Evolutionary conservation across 257 asterid species (phyloP).

Genomic region (Henckelia pumila): DNA sequence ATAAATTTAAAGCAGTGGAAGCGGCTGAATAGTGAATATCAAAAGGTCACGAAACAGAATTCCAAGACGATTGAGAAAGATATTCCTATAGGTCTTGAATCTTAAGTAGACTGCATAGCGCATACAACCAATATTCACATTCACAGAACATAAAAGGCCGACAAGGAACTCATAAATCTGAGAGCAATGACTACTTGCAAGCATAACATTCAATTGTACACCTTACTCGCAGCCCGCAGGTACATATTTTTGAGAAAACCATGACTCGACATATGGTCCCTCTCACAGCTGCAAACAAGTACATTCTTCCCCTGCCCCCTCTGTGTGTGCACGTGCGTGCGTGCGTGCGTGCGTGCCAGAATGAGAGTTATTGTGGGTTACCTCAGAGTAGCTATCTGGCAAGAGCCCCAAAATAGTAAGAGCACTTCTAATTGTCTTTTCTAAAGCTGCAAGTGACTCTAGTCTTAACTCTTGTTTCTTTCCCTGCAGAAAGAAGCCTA

Average conservation of each 20-base stretch:
- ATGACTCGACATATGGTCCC: conserved; percentile 3
- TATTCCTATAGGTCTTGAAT: not conserved
- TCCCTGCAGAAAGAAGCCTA: conserved; percentile 57
- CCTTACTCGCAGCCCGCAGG: not conserved
- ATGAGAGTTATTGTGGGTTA: conserved; percentile 21
- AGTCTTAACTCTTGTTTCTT: conserved; percentile 72
- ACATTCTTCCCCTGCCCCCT: not conserved
- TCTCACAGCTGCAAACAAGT: not conserved
- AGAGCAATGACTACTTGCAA: conserved; percentile 3
- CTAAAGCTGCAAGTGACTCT: conserved; percentile 78
- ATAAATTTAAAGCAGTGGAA: not conserved
- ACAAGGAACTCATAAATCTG: not conserved
- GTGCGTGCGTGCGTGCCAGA: not conserved
- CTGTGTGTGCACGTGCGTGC: not conserved
- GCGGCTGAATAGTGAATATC: not conserved
- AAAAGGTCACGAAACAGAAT: not conserved
- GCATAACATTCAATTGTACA: conserved; percentile 2
- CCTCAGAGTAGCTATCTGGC: conserved; percentile 75
- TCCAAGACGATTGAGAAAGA: not conserved
- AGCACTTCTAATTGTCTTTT: conserved; percentile 46
- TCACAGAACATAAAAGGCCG: not conserved
- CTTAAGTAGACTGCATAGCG: conserved; percentile 2
- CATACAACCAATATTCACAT: not conserved
- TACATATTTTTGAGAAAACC: conserved; percentile 1
- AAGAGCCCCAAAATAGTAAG: conserved; percentile 68